Base-by-base conservation (phyloP, 78 protist species). In the Dictyostelium firmibasis region DNA sequence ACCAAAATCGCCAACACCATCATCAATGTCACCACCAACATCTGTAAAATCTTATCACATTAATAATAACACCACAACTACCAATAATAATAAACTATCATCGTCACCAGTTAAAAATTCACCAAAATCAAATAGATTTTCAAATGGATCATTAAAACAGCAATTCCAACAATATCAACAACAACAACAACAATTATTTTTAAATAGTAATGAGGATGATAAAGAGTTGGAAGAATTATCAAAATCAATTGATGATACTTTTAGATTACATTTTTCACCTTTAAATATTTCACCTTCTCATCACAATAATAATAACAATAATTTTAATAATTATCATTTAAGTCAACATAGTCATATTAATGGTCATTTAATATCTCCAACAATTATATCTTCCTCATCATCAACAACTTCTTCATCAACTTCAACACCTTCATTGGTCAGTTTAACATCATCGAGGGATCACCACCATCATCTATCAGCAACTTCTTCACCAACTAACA, bases 211-310 rank as follows among this genome's bases (percentile, higher is more conserved):
- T 35, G 43, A 33, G 13, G 81, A 33, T 27, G 36, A 35, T 29
- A 33, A 74, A 74, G 81, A 74, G 31, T 74, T 74, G 81, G 81
- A 74, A 35, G 81, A 74, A 74, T 74, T 74, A 33, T 64, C 74
- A 64, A 64, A 27, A n/a, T 64, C 74, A 64, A 25, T 64, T 64
- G 74, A 64, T 64, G 74, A 25, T 25, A 64, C 74, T 10, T 35
- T 74, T 35, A 74, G 43, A 74, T 74, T 74, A 35, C 81, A 33
- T 74, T 74, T 74, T 31, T 74, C 81, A 35, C 81, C 81, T 2
- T 74, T 74, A 74, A 29, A 25, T 29, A 74, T 74, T 74, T 74
- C 81, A 74, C 81, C 81, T 14, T 70, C 78, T 23, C 18, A 11
- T 20, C 29, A n/a, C 23, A 60, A 60, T 6, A 18, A 70, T 16